These are phyloP conservation scores for Agaricus subrufescens DNA, from an alignment of 768 basidiomycete genomes.

Conservation along the genomic window DNA sequence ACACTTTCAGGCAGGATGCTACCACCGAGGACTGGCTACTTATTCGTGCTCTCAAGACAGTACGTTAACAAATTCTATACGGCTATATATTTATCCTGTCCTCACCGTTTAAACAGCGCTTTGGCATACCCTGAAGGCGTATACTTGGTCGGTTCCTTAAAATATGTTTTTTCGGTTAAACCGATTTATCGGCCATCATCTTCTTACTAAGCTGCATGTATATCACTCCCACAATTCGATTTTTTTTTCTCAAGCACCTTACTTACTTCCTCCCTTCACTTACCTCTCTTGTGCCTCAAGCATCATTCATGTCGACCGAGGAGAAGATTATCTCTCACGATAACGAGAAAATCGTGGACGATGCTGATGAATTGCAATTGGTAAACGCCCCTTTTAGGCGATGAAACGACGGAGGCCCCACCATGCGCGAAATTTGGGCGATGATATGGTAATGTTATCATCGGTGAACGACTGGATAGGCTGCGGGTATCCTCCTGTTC, in stretches of 20 bases:
- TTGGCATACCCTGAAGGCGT: slow-evolving; percentile 20
- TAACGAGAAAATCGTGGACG: slow-evolving; percentile 21
- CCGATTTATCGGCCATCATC: neutral
- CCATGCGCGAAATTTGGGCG: slow-evolving; percentile 23
- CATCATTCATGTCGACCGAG: slow-evolving; percentile 16
- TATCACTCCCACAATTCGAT: neutral
- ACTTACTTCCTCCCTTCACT: neutral
- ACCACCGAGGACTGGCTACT: slow-evolving; percentile 90
- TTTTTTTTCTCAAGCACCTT: slow-evolving; percentile 3
- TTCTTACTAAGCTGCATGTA: slow-evolving; percentile 12
- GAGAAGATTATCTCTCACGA: slow-evolving; percentile 19
- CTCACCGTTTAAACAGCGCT: slow-evolving; percentile 19
- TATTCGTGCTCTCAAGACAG: slow-evolving; percentile 82
- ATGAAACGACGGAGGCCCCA: slow-evolving; percentile 21
- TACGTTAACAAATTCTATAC: slow-evolving; percentile 28
- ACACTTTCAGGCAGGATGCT: slow-evolving; percentile 84
- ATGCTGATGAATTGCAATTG: slow-evolving; percentile 43
- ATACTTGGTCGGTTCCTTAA: neutral
- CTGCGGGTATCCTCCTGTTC: slow-evolving; percentile 78
- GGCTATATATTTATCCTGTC: neutral
- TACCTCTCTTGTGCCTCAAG: neutral
- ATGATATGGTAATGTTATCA: slow-evolving; percentile 71
- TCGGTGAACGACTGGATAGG: slow-evolving; percentile 70
- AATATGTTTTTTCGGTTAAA: neutral
- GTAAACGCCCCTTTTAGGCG: slow-evolving; percentile 29